Conservation (phyloP, 2,329 filamentous ascomycete genomes). For the Phyllosticta paracitricarpa region DNA sequence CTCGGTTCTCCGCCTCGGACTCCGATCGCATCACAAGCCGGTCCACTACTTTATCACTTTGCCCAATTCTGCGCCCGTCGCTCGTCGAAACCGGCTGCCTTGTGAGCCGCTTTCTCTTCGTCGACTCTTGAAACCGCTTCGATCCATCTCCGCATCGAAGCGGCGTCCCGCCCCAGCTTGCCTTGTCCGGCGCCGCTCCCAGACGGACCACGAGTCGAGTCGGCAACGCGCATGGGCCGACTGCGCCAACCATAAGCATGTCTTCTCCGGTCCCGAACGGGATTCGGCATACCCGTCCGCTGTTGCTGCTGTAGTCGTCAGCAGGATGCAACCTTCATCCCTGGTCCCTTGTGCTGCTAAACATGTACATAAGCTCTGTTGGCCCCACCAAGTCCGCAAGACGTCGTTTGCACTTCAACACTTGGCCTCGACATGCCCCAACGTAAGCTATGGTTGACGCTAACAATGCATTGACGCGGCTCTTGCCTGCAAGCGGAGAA, state of each 20-base stretch:
- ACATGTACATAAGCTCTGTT: background rate
- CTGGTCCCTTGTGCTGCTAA: background rate
- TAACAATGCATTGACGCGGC: background rate
- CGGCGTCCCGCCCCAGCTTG: background rate
- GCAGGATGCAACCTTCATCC: background rate
- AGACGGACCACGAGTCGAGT: background rate
- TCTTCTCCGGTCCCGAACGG: background rate
- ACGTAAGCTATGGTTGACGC: background rate
- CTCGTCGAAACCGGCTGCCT: background rate
- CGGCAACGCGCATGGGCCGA: background rate
- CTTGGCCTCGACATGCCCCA: background rate
- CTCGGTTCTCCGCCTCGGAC: slow-evolving; percentile 5
- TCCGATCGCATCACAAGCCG: background rate
- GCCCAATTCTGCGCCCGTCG: background rate
- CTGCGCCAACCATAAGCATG: background rate
- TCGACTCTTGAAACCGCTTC: background rate
- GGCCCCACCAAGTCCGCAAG: background rate
- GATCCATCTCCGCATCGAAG: background rate
- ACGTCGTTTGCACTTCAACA: background rate
- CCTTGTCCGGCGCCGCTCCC: background rate
- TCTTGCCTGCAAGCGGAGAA: background rate
- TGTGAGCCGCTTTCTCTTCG: background rate
- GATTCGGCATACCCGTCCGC: background rate
- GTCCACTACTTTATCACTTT: background rate
- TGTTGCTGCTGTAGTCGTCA: no score